Evolutionary conservation across 768 basidiomycete genomes (phyloP), one percentile per base, ranked within the genome.

Genomic region (Mycena filopes): DNA sequence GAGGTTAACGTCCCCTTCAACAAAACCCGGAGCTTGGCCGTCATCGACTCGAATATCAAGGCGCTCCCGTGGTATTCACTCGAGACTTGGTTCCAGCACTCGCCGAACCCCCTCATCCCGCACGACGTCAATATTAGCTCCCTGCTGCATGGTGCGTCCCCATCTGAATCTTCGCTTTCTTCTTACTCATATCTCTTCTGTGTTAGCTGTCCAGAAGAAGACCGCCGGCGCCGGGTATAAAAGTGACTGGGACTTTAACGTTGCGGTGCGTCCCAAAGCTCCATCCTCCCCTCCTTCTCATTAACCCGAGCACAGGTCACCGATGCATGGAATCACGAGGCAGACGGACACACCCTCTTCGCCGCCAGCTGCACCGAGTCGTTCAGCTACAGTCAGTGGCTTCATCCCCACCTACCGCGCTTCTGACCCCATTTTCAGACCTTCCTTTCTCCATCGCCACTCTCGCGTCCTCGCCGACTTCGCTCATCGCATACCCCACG

Each of bases 51-150:
- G 20, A 53, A 49, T 38, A 55, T 70, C 55, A 70, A 70, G 53
- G 60, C 68, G 25, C 54, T 70, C 23, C 65, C 48, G 9, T 70
- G 53, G 47, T 70, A 70, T 36, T 63, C 60, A 13, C 49, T 66
- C 12, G 68, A 70, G 53, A 70, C 36, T 18, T 70, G 65, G 65
- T 70, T 70, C 55, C 11, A 15, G 18, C 40, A 64, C 36, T 69
- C 67, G 40, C 67, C 67, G 21, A 69, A 69, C 54, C 68, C 68
- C 1, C 55, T 47, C 11, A 70, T 70, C 31, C 63, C 75, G 59
- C 68, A 78, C 69, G 36, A 66, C 41, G 58, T 78, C 62, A 56
- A 78, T 68, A 21, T 72, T 66, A 26, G 64, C 20, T 31, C 60
- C 4, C 38, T 67, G 15, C 65, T 70, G 4, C 15, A 16, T 33